Base-by-base conservation (phyloP, 257 asterid genomes). In the Fraxinus americana region DNA sequence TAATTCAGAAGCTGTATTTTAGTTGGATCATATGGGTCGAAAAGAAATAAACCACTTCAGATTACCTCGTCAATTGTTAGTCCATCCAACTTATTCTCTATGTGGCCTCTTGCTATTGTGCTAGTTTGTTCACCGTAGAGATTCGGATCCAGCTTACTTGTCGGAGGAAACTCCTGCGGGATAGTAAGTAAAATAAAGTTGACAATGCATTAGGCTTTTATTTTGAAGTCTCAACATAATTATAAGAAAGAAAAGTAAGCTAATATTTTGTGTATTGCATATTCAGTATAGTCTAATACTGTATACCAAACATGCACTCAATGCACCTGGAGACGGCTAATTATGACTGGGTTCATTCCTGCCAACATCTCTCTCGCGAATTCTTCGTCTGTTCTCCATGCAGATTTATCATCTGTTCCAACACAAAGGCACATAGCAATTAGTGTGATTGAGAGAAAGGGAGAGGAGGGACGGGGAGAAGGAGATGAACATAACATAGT, bases 321-420 rank as follows among this genome's bases (percentile, higher is more conserved):
- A 29, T 38, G 76, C 89, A 92, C 97, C 75, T 90, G 84, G 83
- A 92, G 97, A 27, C 91, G 79, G 52, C 90, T 76, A 79, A 92
- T 85, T 25, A 85, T 81, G 74, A 91, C 86, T 48, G 98, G 97
- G 85, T 90, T 90, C 72, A 88, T 69, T 77, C 97, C 97, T 21
- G 97, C 97, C 75, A 91, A 82, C 95, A 87, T 90, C 86, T 92
- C 94, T 84, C 95, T 87, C 39, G 87, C 92, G 76, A 91, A 92
- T 82, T 91, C 97, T 82, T 88, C 94, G 73, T 92, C 96, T 5
- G 97, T 78, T 81, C 91, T 86, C 97, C 97, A 92, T 27, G 94
- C 93, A 25, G 85, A 79, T 83, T 84, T 83, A 68, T 87, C 88
- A 70, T 85, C 98, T 92, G 88, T 32, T 78, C 48, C 65, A 67